A percentile compares a stretch with the other conserved stretches of the same genome.
Conservation (phyloP, 768 basidiomycete genomes). For the Russula emetica region DNA sequence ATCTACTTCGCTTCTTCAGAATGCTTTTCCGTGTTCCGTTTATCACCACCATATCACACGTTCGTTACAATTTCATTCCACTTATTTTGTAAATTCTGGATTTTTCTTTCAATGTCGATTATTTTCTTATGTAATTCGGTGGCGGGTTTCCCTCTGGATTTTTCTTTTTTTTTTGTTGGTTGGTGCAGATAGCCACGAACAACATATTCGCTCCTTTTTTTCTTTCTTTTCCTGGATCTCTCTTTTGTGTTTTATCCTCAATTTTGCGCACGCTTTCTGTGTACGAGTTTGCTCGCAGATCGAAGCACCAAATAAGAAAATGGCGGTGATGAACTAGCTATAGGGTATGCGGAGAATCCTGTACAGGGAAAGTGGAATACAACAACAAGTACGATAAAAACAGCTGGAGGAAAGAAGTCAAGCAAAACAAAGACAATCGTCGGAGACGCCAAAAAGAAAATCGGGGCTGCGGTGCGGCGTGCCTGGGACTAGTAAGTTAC, state of each 20-base stretch:
- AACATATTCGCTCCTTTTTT: background rate
- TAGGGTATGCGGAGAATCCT: background rate
- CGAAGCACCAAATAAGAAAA: background rate
- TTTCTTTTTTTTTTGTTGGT: no score
- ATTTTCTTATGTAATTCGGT: background rate
- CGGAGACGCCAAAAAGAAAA: background rate
- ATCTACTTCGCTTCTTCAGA: background rate
- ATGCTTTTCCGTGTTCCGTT: slow-evolving; percentile 4
- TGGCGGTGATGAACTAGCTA: background rate
- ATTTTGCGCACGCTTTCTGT: background rate
- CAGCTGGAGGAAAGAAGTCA: background rate
- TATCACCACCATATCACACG: slow-evolving; percentile 7
- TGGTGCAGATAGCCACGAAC: slow-evolving; percentile 1
- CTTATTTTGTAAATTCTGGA: slow-evolving; percentile 4
- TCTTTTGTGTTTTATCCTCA: background rate
- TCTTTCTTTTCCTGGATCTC: background rate
- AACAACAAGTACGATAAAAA: background rate
- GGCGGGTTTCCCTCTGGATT: background rate
- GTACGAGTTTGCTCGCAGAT: slow-evolving; percentile 8
- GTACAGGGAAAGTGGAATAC: background rate
- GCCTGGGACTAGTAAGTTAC: background rate
- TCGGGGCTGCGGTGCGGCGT: background rate
- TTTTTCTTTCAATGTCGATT: background rate
- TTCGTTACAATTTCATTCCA: slow-evolving; percentile 9
- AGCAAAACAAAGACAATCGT: background rate